Evolutionary conservation across 2,329 filamentous ascomycete species (phyloP).

Genomic region (Fusarium mexicanum): DNA sequence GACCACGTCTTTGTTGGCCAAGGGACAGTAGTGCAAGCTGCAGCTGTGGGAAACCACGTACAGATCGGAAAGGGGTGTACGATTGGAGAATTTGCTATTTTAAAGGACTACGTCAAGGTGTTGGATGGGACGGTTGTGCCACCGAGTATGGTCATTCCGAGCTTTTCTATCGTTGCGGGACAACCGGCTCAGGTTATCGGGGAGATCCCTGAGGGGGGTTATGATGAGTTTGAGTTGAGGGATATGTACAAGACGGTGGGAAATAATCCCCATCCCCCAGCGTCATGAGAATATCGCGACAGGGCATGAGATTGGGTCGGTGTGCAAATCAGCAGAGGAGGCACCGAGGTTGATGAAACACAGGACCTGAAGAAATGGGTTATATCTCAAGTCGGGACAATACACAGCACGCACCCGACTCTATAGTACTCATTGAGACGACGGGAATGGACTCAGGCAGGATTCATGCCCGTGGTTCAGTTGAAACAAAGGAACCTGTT

Average conservation of each 20-base stretch:
- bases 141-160: slow-evolving; percentile 89
- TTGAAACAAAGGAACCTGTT: not conserved
- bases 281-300: slow-evolving; percentile 30
- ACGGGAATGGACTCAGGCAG: not conserved
- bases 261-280: slow-evolving; percentile 59
- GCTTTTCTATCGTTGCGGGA: slow-evolving; percentile 90
- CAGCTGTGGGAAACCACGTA: slow-evolving; percentile 84
- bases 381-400: not conserved
- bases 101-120: slow-evolving; percentile 93
- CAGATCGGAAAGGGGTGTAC: slow-evolving; percentile 81
- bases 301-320: not conserved
- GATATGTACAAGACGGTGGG: slow-evolving; percentile 72
- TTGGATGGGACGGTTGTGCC: slow-evolving; percentile 87
- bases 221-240: slow-evolving; percentile 71
- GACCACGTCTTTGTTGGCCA: slow-evolving; percentile 93
- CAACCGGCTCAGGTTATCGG: slow-evolving; percentile 82
- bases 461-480: not conserved
- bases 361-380: not conserved
- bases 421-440: not conserved
- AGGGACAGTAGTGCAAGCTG: slow-evolving; percentile 80
- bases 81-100: slow-evolving; percentile 86
- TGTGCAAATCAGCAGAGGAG: not conserved
- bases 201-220: slow-evolving; percentile 78
- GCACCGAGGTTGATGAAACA: too few relatives aligned
- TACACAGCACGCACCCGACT: not conserved